These are phyloP conservation scores for Metarhizium guizhouense DNA, from an alignment of 2,329 filamentous ascomycete species.

Conservation along the genomic window DNA sequence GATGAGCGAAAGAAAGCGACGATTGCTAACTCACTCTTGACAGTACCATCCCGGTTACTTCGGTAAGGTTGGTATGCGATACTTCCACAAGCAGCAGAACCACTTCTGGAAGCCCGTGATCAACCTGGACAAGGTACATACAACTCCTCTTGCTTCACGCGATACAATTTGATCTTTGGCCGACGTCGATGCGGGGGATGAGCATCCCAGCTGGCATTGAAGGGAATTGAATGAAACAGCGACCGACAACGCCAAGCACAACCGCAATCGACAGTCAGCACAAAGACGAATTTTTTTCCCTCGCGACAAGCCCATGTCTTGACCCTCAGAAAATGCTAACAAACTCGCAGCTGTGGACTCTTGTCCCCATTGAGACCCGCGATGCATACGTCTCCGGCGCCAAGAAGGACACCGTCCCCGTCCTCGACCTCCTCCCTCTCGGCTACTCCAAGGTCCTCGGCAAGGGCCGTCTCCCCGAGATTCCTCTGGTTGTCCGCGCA, in stretches of 20 bases:
- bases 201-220: not conserved
- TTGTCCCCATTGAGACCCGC: conserved; percentile 87
- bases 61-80: conserved; percentile 90
- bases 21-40: conserved; percentile 20
- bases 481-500: conserved; percentile 90
- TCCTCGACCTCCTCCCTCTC: conserved; percentile 93
- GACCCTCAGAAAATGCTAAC: conserved; percentile 14
- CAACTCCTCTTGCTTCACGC: conserved; percentile 3
- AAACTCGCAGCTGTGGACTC: conserved; percentile 71
- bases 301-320: not conserved
- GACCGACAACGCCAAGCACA: not conserved
- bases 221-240: not conserved
- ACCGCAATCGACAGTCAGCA: not conserved
- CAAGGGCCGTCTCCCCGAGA: conserved; percentile 90
- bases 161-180: not conserved
- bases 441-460: conserved; percentile 98
- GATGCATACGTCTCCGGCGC: conserved; percentile 77
- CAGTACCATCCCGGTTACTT: conserved; percentile 99
- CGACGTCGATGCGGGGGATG: not conserved
- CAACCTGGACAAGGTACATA: conserved; percentile 91
- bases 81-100: conserved; percentile 95
- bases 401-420: conserved; percentile 86
- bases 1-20: conserved; percentile 5
- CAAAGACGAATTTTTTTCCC: not conserved
- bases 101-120: conserved; percentile 98